Base-by-base conservation (phyloP, 2,329 filamentous ascomycete species). In the Zalaria obscura region DNA sequence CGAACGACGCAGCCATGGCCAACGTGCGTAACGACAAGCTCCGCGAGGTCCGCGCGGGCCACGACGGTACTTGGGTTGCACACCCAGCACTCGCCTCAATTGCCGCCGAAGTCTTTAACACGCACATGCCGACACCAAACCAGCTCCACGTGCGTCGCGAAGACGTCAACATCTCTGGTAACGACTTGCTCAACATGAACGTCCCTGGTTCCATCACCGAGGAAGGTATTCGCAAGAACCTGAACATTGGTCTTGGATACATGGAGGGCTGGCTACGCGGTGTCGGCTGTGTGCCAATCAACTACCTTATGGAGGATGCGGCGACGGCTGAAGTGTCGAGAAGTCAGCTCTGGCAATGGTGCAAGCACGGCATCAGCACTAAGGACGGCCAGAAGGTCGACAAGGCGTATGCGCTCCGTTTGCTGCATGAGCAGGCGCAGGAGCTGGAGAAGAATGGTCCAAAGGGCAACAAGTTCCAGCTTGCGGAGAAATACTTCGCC, bases 211-310 rank as follows among this genome's bases (percentile, higher is more conserved):
- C 78, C 60, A 74, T 98, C 60, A 95, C 89, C 53, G 89, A 96
- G 64, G 86, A 80, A 4, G 91, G 91, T 43, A 95, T 98, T 68
- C 78, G 84, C 58, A 94, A 95, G 79, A 98, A 96, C 70, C 72
- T 98, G 50, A 89, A 87, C 67, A 96, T 98, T 51, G 91, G 89
- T 33, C 76, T 98, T 4, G 83, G 83, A 40, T 98, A 98, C 68
- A 98, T 96, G 89, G 91, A 98, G 67, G 91, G 86, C 47, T 98
- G 91, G 91, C 72, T 96, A 46, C 82, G 88, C 47, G 91, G 89
- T 29, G 75, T 96, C 25, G 91, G 91, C 44, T 98, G 91, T 55
- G 88, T 96, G 40, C 91, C 91, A 38, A 95, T 96, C 67, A 95
- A 96, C 72, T 93, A 82, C 62, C 73, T 96, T 42, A 96, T 96